phyloP scores from a whole-genome alignment of 768 basidiomycete species.

The Boletus vermiculosoides region DNA sequence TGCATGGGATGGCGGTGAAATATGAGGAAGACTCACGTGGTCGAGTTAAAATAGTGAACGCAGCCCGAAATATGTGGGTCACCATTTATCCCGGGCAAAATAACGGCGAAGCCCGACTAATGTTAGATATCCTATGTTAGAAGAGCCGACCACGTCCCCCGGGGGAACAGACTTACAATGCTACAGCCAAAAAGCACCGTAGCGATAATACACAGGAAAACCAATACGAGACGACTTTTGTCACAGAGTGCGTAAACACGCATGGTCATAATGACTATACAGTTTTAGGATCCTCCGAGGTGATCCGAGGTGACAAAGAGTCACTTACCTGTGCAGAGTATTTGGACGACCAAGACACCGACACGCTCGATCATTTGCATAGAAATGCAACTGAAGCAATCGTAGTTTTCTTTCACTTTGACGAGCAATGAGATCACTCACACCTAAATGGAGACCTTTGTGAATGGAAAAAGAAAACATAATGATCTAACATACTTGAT shows the following conservation, averaged over 20 bases:
- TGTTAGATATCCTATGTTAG: background rate
- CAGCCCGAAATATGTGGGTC: background rate
- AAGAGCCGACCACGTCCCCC: background rate
- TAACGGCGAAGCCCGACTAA: conserved; percentile 14
- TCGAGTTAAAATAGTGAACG: background rate
- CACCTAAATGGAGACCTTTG: conserved; percentile 2
- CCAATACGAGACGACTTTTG: conserved; percentile 6
- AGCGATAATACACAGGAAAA: background rate
- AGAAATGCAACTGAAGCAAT: conserved; percentile 1
- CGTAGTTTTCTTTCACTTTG: background rate
- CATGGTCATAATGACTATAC: conserved; percentile 18
- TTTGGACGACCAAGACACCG: conserved; percentile 8
- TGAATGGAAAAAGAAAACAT: background rate
- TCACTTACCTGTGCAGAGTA: conserved; percentile 8
- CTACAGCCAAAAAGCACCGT: background rate
- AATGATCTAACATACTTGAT: conserved; percentile 1
- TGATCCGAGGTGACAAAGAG: background rate
- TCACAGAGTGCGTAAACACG: conserved; percentile 22
- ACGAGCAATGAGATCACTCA: conserved; percentile 1
- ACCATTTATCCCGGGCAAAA: background rate
- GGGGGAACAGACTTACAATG: conserved; percentile 4
- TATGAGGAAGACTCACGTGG: conserved; percentile 4
- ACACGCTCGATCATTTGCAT: background rate
- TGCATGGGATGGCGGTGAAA: background rate
- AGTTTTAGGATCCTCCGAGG: background rate